Conservation (phyloP, 1,284 basidiomycete genomes). For the Tilletiopsis washingtonensis region DNA sequence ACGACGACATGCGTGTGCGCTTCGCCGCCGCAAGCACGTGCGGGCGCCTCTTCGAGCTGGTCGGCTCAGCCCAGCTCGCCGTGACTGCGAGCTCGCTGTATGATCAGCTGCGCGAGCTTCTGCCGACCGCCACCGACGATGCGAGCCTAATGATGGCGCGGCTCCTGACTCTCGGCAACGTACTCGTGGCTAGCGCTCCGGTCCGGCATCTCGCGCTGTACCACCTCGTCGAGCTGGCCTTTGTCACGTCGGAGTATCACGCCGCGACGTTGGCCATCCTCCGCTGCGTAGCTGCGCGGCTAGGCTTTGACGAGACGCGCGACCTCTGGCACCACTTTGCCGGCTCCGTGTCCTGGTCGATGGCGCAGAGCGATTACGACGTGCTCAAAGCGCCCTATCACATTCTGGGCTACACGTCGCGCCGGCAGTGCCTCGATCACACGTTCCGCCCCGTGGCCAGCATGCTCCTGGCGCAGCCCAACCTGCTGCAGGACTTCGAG, state of each 20-base stretch:
- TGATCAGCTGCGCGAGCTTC: conserved; percentile 10
- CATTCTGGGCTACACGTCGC: conserved; percentile 63
- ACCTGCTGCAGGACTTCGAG: conserved; percentile 55
- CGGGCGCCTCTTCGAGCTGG: conserved; percentile 53
- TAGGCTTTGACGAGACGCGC: conserved; percentile 63
- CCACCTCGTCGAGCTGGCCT: conserved; percentile 65
- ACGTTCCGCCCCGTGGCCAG: conserved; percentile 17
- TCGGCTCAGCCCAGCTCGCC: conserved; percentile 2
- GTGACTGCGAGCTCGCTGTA: conserved; percentile 16
- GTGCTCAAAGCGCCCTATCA: conserved; percentile 62
- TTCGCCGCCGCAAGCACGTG: conserved; percentile 64
- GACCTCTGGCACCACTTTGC: conserved; percentile 71
- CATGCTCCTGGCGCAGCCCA: conserved; percentile 23
- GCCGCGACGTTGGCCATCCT: conserved; percentile 63
- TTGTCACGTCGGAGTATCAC: conserved; percentile 50
- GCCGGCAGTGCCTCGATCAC: conserved; percentile 34
- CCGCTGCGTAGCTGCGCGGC: conserved; percentile 57
- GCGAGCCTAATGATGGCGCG: conserved; percentile 72
- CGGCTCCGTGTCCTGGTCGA: conserved; percentile 56
- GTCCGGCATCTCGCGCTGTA: conserved; percentile 79
- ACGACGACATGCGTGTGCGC: conserved; percentile 76
- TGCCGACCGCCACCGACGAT: conserved; percentile 48
- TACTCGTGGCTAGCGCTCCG: conserved; percentile 70
- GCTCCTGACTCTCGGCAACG: conserved; percentile 69
- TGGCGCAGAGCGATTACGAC: conserved; percentile 49